Evolutionary conservation across 2,329 filamentous ascomycete species (phyloP).

Genomic region (Phaeosphaeria sp.): DNA sequence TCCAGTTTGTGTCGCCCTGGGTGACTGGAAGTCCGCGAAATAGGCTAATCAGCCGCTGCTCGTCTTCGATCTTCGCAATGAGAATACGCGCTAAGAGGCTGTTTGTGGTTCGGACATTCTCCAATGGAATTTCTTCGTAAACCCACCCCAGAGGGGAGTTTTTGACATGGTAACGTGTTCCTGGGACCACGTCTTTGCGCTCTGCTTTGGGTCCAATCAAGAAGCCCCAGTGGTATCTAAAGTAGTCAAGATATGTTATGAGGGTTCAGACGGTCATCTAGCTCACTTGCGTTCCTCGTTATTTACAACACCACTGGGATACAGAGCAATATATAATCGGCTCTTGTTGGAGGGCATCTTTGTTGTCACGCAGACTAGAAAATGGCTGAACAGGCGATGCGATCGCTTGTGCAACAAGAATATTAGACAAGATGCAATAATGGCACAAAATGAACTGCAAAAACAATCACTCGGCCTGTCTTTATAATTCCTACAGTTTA

Average conservation of each 20-base stretch:
- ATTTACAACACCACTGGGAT: conserved; percentile 15
- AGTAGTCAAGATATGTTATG: background rate
- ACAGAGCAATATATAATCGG: conserved; percentile 14
- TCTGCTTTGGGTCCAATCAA: conserved; percentile 39
- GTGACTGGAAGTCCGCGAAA: conserved; percentile 42
- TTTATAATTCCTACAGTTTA: too few relatives aligned
- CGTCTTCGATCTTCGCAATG: conserved; percentile 50
- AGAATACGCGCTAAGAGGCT: conserved; percentile 48
- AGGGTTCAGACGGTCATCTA: background rate
- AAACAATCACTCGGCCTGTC: too few relatives aligned
- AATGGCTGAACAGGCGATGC: background rate
- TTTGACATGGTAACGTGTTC: conserved; percentile 45
- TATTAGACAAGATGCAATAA: too few relatives aligned
- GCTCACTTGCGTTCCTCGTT: conserved; percentile 14
- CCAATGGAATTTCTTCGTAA: conserved; percentile 29
- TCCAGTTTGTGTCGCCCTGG: conserved; percentile 16
- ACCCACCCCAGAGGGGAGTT: conserved; percentile 28
- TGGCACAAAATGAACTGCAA: too few relatives aligned
- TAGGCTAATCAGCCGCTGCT: conserved; percentile 40
- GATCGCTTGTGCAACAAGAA: too few relatives aligned
- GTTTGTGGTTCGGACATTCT: conserved; percentile 17
- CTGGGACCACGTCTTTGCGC: conserved; percentile 18
- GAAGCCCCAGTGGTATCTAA: conserved; percentile 40
- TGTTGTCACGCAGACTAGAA: background rate
- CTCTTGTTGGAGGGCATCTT: conserved; percentile 5